Percentiles rank a stretch among this genome's conserved stretches.
Evolutionary conservation across 768 basidiomycete species (phyloP).

Genomic region (Rhizopogon roseolus): DNA sequence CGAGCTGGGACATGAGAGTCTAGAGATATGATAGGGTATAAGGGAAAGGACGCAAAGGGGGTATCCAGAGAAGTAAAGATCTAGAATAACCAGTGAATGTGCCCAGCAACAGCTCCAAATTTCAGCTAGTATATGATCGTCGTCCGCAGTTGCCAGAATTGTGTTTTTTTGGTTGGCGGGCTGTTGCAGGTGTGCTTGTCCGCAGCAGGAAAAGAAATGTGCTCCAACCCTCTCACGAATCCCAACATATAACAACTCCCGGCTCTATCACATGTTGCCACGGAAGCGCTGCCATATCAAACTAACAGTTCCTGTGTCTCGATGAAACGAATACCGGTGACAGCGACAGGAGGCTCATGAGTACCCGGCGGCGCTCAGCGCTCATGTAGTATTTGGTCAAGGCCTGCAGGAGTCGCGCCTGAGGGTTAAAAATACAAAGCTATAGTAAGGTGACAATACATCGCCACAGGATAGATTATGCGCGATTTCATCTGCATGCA

Average conservation of each 20-base stretch:
- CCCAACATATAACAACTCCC: background rate
- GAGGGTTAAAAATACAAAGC: slow-evolving; percentile 6
- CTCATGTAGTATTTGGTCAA: no score
- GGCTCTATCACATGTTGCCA: background rate
- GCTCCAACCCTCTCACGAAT: slow-evolving; percentile 1
- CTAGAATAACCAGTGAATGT: background rate
- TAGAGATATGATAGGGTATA: slow-evolving; percentile 18
- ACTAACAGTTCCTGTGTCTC: background rate
- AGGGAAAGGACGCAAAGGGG: slow-evolving; percentile 1
- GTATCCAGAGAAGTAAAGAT: background rate
- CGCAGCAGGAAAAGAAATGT: background rate
- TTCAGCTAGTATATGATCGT: background rate
- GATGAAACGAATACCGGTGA: background rate
- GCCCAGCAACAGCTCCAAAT: background rate
- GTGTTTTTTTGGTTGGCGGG: background rate
- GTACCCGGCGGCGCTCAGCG: background rate
- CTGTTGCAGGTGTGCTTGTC: background rate
- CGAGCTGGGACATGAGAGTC: slow-evolving; percentile 17
- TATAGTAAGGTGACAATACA: slow-evolving; percentile 1
- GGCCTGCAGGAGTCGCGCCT: no score
- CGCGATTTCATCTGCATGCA: slow-evolving; percentile 9
- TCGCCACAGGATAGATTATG: background rate
- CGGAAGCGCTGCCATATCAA: background rate
- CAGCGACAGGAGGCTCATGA: background rate
- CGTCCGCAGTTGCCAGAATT: slow-evolving; percentile 3